These are phyloP conservation scores for Ophiosphaerella herpotricha DNA, from an alignment of 2,329 filamentous ascomycete species.

Conservation along the genomic window DNA sequence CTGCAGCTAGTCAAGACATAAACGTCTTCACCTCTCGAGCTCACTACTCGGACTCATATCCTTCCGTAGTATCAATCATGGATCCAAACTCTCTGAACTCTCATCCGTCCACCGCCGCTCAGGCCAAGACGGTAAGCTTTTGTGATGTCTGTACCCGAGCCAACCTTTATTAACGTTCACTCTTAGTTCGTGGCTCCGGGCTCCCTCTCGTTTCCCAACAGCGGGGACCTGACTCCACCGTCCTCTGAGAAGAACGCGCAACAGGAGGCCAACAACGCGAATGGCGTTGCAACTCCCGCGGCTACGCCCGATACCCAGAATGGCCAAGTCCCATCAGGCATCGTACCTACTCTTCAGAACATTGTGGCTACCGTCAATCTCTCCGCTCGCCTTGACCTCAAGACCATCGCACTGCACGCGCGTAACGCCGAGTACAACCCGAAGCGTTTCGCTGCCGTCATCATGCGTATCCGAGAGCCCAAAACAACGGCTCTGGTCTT, in stretches of 20 bases:
- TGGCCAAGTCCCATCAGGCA: constrained; percentile 64
- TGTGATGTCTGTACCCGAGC: constrained; percentile 24
- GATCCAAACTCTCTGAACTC: constrained; percentile 76
- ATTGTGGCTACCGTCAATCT: constrained; percentile 99
- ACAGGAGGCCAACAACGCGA: constrained; percentile 55
- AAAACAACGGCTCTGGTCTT: constrained; percentile 99
- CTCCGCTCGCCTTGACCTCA: constrained; percentile 97
- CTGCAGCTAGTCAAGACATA: constrained; percentile 40
- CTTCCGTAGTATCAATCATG: constrained; percentile 63
- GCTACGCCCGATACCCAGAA: constrained; percentile 82
- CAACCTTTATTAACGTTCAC: constrained; percentile 27
- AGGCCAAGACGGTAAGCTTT: constrained; percentile 74
- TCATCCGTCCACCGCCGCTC: constrained; percentile 85
- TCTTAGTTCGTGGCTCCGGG: constrained; percentile 76
- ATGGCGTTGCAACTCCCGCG: constrained; percentile 85
- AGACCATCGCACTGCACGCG: constrained; percentile 97
- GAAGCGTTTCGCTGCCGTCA: constrained; percentile 98
- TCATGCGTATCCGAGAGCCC: constrained; percentile 99
- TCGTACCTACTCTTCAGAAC: constrained; percentile 67
- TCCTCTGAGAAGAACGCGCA: constrained; percentile 70
- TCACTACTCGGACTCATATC: constrained; percentile 32
- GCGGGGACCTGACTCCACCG: constrained; percentile 81
- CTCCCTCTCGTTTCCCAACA: constrained; percentile 86
- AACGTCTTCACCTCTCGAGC: constrained; percentile 33
- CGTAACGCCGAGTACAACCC: constrained; percentile 99